These are phyloP conservation scores for Mycena citricolor DNA, from an alignment of 1,284 basidiomycete species.

Conservation along the genomic window DNA sequence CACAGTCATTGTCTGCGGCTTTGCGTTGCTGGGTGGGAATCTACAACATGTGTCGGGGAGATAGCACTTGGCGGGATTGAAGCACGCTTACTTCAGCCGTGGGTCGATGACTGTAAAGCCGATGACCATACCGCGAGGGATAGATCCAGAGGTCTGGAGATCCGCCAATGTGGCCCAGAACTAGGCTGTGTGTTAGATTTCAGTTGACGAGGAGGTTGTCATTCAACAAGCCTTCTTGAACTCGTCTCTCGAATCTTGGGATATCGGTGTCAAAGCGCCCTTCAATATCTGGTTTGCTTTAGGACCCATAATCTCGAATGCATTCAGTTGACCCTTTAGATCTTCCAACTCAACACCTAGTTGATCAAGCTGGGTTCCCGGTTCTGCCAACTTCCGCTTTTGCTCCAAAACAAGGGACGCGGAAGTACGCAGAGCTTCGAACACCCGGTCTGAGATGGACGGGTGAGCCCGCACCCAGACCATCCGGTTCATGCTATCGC, in stretches of 20 bases:
- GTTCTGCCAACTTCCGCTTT: slow-evolving; percentile 30
- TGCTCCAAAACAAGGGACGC: slow-evolving; percentile 50
- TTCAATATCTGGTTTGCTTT: slow-evolving; percentile 77
- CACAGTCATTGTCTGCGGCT: slow-evolving; percentile 31
- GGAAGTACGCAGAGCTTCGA: slow-evolving; percentile 49
- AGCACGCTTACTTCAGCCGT: slow-evolving; percentile 56
- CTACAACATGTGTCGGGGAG: slow-evolving; percentile 36
- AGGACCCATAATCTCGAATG: slow-evolving; percentile 87
- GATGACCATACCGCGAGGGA: slow-evolving; percentile 73
- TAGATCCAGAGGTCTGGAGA: slow-evolving; percentile 62
- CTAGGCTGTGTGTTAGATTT: slow-evolving; percentile 36
- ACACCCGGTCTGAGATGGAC: slow-evolving; percentile 57
- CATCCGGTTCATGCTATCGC: slow-evolving; percentile 34
- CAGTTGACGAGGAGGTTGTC: neutral
- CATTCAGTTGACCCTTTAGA: slow-evolving; percentile 67
- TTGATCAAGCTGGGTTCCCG: slow-evolving; percentile 28
- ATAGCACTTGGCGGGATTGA: neutral
- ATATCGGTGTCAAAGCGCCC: slow-evolving; percentile 64
- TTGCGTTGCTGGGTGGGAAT: slow-evolving; percentile 79
- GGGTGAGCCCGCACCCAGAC: slow-evolving; percentile 85
- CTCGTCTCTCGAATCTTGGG: slow-evolving; percentile 51
- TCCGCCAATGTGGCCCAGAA: slow-evolving; percentile 67
- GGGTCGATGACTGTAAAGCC: slow-evolving; percentile 83
- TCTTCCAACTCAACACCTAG: slow-evolving; percentile 65
- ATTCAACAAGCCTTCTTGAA: slow-evolving; percentile 54